phyloP scores from a whole-genome alignment of 2,329 filamentous ascomycete genomes.

The Diaporthe vaccinii region DNA sequence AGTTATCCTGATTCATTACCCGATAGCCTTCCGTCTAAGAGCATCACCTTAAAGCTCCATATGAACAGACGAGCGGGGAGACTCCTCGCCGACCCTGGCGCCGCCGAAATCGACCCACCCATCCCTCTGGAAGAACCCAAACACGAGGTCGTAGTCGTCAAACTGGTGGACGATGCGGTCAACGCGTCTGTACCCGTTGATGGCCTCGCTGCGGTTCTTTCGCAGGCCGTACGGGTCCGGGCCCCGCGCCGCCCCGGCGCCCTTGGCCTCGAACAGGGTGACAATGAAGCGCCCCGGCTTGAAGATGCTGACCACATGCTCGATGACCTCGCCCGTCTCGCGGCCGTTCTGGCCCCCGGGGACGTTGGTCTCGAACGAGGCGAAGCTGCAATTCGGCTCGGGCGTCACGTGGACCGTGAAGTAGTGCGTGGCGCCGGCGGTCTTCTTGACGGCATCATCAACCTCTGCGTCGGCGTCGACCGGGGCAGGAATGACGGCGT shows the following conservation, averaged over 20 bases:
- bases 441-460: constrained; percentile 58
- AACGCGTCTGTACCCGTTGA: constrained; percentile 88
- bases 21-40: not conserved
- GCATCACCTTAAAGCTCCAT: not conserved
- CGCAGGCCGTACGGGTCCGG: constrained; percentile 48
- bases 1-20: not conserved
- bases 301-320: constrained; percentile 96
- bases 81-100: constrained; percentile 68
- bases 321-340: constrained; percentile 89
- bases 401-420: constrained; percentile 99
- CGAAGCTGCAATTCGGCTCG: constrained; percentile 96
- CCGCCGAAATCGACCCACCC: constrained; percentile 74
- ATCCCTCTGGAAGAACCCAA: constrained; percentile 94
- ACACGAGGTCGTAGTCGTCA: constrained; percentile 96
- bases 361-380: constrained; percentile 98
- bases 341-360: constrained; percentile 89
- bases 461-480: constrained; percentile 59
- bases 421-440: constrained; percentile 76
- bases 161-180: constrained; percentile 98
- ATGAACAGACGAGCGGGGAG: constrained; percentile 8
- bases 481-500: constrained; percentile 90
- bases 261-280: constrained; percentile 94
- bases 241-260: constrained; percentile 57
- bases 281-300: constrained; percentile 98
- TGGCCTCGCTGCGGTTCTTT: constrained; percentile 77